Base-by-base conservation (phyloP, 2,329 filamentous ascomycete genomes). In the Sarocladium brachiariae region DNA sequence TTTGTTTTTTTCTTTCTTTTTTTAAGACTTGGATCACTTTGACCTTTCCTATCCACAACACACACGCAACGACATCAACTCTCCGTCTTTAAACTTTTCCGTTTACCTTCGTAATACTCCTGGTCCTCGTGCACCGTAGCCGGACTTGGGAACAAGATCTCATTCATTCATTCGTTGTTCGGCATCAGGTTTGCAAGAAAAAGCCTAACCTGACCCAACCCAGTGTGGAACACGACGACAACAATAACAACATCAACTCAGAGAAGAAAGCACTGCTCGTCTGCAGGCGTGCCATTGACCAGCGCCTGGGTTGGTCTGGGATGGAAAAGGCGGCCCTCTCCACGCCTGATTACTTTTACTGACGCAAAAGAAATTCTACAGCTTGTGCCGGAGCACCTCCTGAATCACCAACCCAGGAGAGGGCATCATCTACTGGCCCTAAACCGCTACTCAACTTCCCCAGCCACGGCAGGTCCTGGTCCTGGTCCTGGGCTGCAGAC, bases 371-470 rank as follows among this genome's bases (percentile, higher is more conserved):
- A 25, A 5, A 3, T 34, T 6, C 11, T 18, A 13, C 31, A 49
- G 46, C 46, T 49, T 37, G 46, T 49, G 5, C 46, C 46, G 7
- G 46, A 49, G 16, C 46, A 49, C 27, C 30, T 49, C 18, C 46
- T 49, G 61, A 50, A 59, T 60, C 57, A 62, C 59, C 52, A 65
- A 56, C 48, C 56, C 56, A 68, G 68, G 53, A 60, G 55, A 31
- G 53, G 54, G 58, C 45, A 9, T 68, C 65, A 54, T 60, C 64
- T n/a, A n/a, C n/a, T 37, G 55, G 62, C 6, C 60, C 65, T 16
- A 61, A 67, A 41, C 59, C 63, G 19, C 14, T 31, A 6, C 46
- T 49, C 9, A 63, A n/a, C 63, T 11, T 69, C 69, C 16, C 65
- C 71, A 37, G 59, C 58, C 7, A 60, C 61, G 13, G 57, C 62